These are phyloP conservation scores for Psilocybe mexicana DNA, from an alignment of 1,284 basidiomycete species.

Conservation along the genomic window DNA sequence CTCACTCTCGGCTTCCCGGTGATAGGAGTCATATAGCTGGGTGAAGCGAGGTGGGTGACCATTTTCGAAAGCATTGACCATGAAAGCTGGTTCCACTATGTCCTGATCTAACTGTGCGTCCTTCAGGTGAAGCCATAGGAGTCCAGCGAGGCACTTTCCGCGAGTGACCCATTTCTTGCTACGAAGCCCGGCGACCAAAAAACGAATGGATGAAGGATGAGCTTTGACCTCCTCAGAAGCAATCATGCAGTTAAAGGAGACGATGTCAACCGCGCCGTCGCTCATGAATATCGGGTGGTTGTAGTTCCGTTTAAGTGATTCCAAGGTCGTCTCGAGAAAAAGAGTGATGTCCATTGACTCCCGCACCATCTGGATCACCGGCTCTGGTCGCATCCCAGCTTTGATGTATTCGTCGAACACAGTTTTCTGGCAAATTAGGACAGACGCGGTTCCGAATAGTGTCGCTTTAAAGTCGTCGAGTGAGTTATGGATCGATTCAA, in stretches of 20 bases:
- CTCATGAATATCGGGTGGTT: background rate
- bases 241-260: conserved; percentile 55
- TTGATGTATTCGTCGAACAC: background rate
- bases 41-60: no score
- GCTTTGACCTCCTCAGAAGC: conserved; percentile 48
- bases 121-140: no score
- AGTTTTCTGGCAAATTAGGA: background rate
- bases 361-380: background rate
- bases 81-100: no score
- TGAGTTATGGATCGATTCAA: background rate
- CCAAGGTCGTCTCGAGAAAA: background rate
- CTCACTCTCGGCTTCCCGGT: no score
- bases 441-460: background rate
- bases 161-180: no score
- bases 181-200: no score
- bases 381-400: background rate
- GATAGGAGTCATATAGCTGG: no score
- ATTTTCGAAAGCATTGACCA: no score
- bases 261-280: conserved; percentile 47
- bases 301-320: background rate
- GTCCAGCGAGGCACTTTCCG: no score
- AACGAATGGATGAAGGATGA: conserved; percentile 18
- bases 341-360: background rate
- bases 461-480: background rate
- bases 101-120: no score